phyloP scores from a whole-genome alignment of 306 rosid species.

The Cucurbita pepo region DNA sequence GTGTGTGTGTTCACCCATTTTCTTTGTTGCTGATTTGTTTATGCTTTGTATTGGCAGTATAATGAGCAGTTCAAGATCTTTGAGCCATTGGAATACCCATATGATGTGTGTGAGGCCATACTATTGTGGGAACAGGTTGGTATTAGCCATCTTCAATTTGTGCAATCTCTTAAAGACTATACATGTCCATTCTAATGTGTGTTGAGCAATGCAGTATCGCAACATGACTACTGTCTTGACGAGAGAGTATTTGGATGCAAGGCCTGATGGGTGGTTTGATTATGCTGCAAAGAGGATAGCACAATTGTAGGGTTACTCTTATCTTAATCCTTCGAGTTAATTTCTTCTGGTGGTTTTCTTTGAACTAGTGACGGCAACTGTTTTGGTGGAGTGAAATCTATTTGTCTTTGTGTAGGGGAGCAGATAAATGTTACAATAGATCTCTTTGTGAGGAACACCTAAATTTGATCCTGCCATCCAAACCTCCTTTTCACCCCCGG shows the following conservation, averaged over 20 bases:
- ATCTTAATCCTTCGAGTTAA: constrained; percentile 1
- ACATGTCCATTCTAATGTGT: constrained; percentile 17
- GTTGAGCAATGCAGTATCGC: constrained; percentile 54
- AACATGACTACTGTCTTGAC: constrained; percentile 94
- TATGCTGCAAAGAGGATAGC: constrained; percentile 89
- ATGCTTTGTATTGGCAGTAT: constrained; percentile 40
- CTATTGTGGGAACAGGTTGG: constrained; percentile 91
- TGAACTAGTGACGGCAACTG: background rate
- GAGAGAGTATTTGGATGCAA: constrained; percentile 73
- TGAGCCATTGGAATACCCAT: constrained; percentile 73
- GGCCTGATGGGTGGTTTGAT: constrained; percentile 86
- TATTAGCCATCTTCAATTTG: constrained; percentile 5
- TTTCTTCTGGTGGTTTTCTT: background rate
- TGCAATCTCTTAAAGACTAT: background rate
- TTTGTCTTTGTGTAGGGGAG: constrained; percentile 32
- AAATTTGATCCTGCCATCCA: constrained; percentile 62
- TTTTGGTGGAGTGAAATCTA: background rate
- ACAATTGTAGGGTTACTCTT: constrained; percentile 44
- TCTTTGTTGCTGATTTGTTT: constrained; percentile 10
- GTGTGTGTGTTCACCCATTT: background rate
- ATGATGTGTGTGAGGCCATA: constrained; percentile 70
- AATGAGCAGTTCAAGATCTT: constrained; percentile 68
- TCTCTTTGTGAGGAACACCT: constrained; percentile 86
- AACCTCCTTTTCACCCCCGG: constrained; percentile 80
- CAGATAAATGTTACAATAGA: constrained; percentile 59